Conservation (phyloP, 2,329 filamentous ascomycete genomes). For the Stagonosporopsis tanaceti region DNA sequence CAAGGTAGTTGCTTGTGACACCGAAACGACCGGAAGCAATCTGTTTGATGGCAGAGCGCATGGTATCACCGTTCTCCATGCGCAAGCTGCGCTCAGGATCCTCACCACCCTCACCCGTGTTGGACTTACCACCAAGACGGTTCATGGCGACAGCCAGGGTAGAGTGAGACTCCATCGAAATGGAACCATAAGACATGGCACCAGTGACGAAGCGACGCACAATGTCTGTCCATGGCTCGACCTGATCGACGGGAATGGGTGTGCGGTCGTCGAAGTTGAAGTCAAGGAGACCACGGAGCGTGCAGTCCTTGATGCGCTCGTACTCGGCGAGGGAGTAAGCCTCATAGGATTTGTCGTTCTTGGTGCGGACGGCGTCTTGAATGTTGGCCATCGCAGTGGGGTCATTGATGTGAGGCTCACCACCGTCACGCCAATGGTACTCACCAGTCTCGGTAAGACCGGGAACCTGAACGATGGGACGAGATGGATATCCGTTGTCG, state of each 20-base stretch:
- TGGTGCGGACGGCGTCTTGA: slow-evolving; percentile 92
- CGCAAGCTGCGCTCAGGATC: slow-evolving; percentile 88
- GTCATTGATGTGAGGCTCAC: slow-evolving; percentile 94
- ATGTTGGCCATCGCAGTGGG: slow-evolving; percentile 95
- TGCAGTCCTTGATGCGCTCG: slow-evolving; percentile 96
- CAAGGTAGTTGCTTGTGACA: slow-evolving; percentile 92
- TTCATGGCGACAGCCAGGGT: slow-evolving; percentile 97
- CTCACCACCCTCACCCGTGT: slow-evolving; percentile 97
- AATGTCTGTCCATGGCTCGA: slow-evolving; percentile 98
- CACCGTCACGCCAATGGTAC: slow-evolving; percentile 98
- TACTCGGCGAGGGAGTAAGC: slow-evolving; percentile 93
- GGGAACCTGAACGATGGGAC: slow-evolving; percentile 76
- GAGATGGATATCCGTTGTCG: slow-evolving; percentile 88
- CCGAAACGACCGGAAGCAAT: slow-evolving; percentile 95
- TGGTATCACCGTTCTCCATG: slow-evolving; percentile 91
- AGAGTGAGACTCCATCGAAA: slow-evolving; percentile 98
- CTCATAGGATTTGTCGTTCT: slow-evolving; percentile 99
- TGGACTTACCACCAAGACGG: slow-evolving; percentile 92
- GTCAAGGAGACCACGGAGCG: slow-evolving; percentile 89
- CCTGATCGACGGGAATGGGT: slow-evolving; percentile 92
- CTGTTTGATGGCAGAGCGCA: slow-evolving; percentile 98
- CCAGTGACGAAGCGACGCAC: slow-evolving; percentile 95
- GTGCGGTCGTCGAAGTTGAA: slow-evolving; percentile 91
- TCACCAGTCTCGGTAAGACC: slow-evolving; percentile 92
- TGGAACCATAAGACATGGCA: slow-evolving; percentile 98